Evolutionary conservation across 2,329 filamentous ascomycete genomes (phyloP), one percentile per base, ranked within the genome.

Genomic region (Fusarium cyanostomum): DNA sequence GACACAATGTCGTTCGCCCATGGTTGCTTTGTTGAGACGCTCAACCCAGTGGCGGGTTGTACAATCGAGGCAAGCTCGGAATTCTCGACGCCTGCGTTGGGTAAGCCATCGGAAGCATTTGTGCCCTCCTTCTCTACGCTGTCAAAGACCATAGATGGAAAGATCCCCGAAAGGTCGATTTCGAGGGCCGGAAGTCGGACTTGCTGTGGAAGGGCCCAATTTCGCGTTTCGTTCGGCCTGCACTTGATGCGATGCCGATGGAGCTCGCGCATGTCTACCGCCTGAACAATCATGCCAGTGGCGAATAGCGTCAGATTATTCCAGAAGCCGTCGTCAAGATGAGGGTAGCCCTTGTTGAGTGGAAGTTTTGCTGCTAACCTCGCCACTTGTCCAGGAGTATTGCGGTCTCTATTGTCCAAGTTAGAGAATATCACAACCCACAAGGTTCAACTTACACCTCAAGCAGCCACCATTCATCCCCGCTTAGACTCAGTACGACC

Each of bases 381-480:
- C 38, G 71, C 52, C 4, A 63, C 45, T 15, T 72, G 73, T 16
- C 62, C 65, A 16, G 68, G 48, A 28, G 69, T 64, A 24, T 65
- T 62, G 15, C 69, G 70, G 49, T 72, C 71, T 27, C 76, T 76
- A 30, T 10, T 11, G 16, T 39, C 4, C 9, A 30, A 44, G 52
- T 72, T 58, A 38, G 16, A 26, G 10, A 28, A 35, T n/a, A 13
- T 15, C 18, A 24, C n/a, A 12, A 24, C 27, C 16, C 15, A n/a
- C 13, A 9, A 44, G 8, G 24, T 6, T 30, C 12, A 45, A 54
- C 84, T 78, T 78, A 88, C 83, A 86, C 75, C 74, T 89, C 84
- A 51, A 92, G 80, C 58, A 94, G 79, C 87, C 89, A 94, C 91
- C 92, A 96, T 60, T 84, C 84, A 72, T 95, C 91, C 50, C 92